phyloP scores from a whole-genome alignment of 1,139 yeast genomes.

The Chernovozyma sophiae-reginae region DNA sequence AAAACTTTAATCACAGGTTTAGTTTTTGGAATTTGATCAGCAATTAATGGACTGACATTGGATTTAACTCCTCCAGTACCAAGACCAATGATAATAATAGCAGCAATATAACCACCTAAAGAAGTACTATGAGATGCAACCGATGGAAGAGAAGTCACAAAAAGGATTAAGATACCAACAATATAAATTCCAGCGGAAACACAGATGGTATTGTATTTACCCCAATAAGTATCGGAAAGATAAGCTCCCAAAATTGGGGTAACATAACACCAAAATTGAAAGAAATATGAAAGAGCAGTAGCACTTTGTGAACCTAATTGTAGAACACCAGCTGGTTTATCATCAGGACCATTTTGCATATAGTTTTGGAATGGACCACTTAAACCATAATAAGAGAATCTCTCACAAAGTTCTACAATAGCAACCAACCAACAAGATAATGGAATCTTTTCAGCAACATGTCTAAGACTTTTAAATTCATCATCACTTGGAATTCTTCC shows the following conservation, averaged over 20 bases:
- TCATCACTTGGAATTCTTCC: slow-evolving; percentile 35
- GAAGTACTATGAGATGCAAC: slow-evolving; percentile 46
- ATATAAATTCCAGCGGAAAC: slow-evolving; percentile 58
- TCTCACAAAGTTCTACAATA: slow-evolving; percentile 73
- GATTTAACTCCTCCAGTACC: slow-evolving; percentile 85
- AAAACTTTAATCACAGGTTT: slow-evolving; percentile 31
- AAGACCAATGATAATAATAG: slow-evolving; percentile 66
- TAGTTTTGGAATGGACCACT: slow-evolving; percentile 76
- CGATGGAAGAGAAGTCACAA: slow-evolving; percentile 68
- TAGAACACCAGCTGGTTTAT: slow-evolving; percentile 57
- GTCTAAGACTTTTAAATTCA: slow-evolving; percentile 38
- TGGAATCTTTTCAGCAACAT: slow-evolving; percentile 39
- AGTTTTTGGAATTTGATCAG: slow-evolving; percentile 60
- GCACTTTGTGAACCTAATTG: slow-evolving; percentile 62
- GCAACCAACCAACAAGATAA: slow-evolving; percentile 67
- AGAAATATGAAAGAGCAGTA: slow-evolving; percentile 69
- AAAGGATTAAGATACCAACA: slow-evolving; percentile 59
- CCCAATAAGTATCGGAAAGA: slow-evolving; percentile 70
- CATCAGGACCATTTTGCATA: slow-evolving; percentile 53
- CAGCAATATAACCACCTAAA: slow-evolving; percentile 52
- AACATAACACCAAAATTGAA: slow-evolving; percentile 80
- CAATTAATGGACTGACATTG: slow-evolving; percentile 72
- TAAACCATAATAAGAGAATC: slow-evolving; percentile 81
- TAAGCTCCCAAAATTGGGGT: slow-evolving; percentile 79
- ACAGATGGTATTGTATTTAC: slow-evolving; percentile 67